A percentile compares a stretch with the other conserved stretches of the same genome.
phyloP scores from a whole-genome alignment of 441 rosid species.

The Pelargonium myrrhifolium region DNA sequence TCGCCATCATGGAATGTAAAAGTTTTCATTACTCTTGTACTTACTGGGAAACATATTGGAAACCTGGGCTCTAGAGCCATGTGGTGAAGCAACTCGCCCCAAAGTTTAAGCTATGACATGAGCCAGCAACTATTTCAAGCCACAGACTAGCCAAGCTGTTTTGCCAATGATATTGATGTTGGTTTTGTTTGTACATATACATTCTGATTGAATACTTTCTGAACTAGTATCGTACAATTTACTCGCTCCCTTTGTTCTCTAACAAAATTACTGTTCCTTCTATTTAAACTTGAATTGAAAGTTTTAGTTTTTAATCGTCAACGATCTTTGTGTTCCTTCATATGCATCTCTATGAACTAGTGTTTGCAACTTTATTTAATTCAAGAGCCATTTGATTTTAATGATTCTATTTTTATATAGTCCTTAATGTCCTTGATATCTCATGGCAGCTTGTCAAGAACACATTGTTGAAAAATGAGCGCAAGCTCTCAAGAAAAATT shows the following conservation, averaged over 20 bases:
- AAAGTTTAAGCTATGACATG: not conserved
- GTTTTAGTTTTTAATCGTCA: not conserved
- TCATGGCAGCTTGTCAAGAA: slow-evolving; percentile 31
- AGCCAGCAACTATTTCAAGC: too few species aligned
- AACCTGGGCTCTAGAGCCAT: not conserved
- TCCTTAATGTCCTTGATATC: slow-evolving; percentile 7
- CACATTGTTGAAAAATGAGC: slow-evolving; percentile 24
- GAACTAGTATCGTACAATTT: not conserved
- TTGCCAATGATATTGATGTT: not conserved
- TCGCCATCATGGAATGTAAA: not conserved
- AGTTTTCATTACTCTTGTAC: not conserved
- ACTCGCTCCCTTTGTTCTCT: not conserved
- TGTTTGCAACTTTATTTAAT: slow-evolving; percentile 5
- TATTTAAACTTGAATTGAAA: not conserved
- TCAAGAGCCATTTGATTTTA: not conserved
- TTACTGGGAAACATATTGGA: not conserved
- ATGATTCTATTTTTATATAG: not conserved
- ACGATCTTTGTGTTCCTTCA: not conserved
- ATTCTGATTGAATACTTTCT: not conserved
- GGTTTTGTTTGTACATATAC: not conserved
- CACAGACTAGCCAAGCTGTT: not conserved
- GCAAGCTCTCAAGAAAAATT: slow-evolving; percentile 25
- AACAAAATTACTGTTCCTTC: not conserved
- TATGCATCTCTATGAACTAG: not conserved
- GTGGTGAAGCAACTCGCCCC: not conserved